These are phyloP conservation scores for Pseudodiploospora longispora DNA, from an alignment of 2,329 filamentous ascomycete genomes.

Conservation along the genomic window DNA sequence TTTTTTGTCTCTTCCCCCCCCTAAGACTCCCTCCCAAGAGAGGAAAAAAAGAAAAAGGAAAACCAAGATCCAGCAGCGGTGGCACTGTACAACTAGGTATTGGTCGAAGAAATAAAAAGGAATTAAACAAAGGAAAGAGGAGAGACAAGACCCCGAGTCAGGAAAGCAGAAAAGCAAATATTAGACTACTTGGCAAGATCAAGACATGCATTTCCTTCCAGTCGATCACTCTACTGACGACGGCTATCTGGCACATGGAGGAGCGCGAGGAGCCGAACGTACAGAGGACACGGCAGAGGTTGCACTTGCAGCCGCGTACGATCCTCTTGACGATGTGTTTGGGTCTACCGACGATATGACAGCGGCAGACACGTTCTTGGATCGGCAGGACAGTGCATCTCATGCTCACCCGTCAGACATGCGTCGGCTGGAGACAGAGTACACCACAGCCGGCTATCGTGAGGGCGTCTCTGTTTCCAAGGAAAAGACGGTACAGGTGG, in stretches of 20 bases:
- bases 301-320: slow-evolving; percentile 12
- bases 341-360: slow-evolving; percentile 14
- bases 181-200: neutral
- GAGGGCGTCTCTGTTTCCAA: slow-evolving; percentile 78
- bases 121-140: too few relatives aligned
- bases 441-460: slow-evolving; percentile 81
- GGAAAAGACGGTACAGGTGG: slow-evolving; percentile 65
- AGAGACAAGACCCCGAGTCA: too few relatives aligned
- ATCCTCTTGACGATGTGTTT: slow-evolving; percentile 30
- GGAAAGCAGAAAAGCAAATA: too few relatives aligned
- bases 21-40: too few relatives aligned
- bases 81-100: too few relatives aligned
- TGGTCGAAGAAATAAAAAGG: too few relatives aligned
- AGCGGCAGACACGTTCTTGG: neutral
- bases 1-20: too few relatives aligned
- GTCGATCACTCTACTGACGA: slow-evolving; percentile 21
- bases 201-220: slow-evolving; percentile 26
- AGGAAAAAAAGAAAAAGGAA: too few relatives aligned
- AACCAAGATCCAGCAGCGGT: too few relatives aligned
- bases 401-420: slow-evolving; percentile 53
- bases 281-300: neutral
- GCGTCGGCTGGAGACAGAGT: slow-evolving; percentile 63
- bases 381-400: neutral
- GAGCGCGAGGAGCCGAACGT: slow-evolving; percentile 4
- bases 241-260: slow-evolving; percentile 15